Percentiles rank a stretch among this genome's conserved stretches.
Conservation (phyloP, 179 eudicot genomes). For the Corrigiola litoralis region DNA sequence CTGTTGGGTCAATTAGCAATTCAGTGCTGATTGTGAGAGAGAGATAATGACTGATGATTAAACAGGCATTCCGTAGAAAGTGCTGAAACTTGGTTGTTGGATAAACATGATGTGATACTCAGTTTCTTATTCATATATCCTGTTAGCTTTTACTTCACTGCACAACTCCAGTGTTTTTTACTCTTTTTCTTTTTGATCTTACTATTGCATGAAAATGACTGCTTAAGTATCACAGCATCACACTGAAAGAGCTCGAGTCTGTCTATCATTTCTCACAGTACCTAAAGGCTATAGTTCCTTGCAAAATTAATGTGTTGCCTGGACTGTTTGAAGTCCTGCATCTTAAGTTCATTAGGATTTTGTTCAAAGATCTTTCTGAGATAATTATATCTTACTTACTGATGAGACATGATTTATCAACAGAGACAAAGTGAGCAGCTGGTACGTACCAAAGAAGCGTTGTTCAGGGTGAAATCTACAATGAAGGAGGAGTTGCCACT, state of each 20-base stretch:
- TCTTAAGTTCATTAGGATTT: background rate
- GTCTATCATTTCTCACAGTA: background rate
- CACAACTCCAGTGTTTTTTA: background rate
- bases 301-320: background rate
- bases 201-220: too few relatives aligned
- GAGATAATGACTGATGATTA: background rate
- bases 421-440: constrained; percentile 98
- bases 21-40: background rate
- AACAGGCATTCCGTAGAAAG: background rate
- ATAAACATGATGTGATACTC: background rate
- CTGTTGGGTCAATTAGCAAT: background rate
- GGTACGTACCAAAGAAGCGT: constrained; percentile 81
- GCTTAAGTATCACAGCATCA: too few relatives aligned
- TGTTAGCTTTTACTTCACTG: background rate
- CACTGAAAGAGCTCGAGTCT: too few relatives aligned
- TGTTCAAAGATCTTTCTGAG: background rate
- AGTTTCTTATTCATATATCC: background rate
- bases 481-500: constrained; percentile 74
- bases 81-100: background rate
- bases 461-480: constrained; percentile 58
- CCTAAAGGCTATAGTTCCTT: background rate
- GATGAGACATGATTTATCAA: background rate
- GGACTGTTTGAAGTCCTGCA: background rate
- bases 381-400: background rate
- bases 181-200: too few relatives aligned